Conservation (phyloP, 495 filamentous ascomycete species). For the Daldinia loculata region DNA sequence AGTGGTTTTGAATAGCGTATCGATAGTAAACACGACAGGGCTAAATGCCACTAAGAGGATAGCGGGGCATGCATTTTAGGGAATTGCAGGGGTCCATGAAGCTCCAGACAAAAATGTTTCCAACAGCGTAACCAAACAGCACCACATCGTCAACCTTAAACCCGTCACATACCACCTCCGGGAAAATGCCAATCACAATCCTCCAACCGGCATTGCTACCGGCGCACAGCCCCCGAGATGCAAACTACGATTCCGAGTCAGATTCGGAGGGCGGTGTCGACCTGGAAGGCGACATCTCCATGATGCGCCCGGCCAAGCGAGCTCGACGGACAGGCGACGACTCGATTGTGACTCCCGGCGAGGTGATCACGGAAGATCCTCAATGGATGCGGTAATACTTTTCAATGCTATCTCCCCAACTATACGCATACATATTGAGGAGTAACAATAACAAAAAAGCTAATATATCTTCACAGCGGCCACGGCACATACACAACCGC, state of each 20-base stretch:
- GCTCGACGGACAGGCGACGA: conserved; percentile 44
- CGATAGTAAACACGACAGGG: conserved; percentile 19
- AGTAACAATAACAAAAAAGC: too few relatives aligned
- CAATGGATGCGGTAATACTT: conserved; percentile 99
- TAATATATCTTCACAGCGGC: conserved; percentile 60
- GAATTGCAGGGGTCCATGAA: conserved; percentile 25
- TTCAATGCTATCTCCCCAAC: too few relatives aligned
- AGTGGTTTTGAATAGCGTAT: conserved; percentile 18
- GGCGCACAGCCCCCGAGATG: conserved; percentile 13
- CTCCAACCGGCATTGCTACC: conserved; percentile 38
- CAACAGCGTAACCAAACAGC: not conserved
- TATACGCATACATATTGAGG: too few relatives aligned
- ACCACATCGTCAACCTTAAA: conserved; percentile 4
- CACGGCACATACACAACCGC: conserved; percentile 80
- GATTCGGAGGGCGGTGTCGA: conserved; percentile 62
- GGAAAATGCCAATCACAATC: conserved; percentile 47
- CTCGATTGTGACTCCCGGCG: conserved; percentile 85
- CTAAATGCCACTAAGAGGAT: not conserved
- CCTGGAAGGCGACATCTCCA: conserved; percentile 71
- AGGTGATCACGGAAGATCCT: conserved; percentile 85
- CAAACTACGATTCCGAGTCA: conserved; percentile 27
- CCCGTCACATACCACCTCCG: not conserved
- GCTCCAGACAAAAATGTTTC: conserved; percentile 28
- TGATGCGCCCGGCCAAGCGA: conserved; percentile 48
- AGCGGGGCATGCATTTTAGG: not conserved